These are phyloP conservation scores for Albugo candida DNA, from an alignment of 352 stramenopile genomes.

Conservation along the genomic window DNA sequence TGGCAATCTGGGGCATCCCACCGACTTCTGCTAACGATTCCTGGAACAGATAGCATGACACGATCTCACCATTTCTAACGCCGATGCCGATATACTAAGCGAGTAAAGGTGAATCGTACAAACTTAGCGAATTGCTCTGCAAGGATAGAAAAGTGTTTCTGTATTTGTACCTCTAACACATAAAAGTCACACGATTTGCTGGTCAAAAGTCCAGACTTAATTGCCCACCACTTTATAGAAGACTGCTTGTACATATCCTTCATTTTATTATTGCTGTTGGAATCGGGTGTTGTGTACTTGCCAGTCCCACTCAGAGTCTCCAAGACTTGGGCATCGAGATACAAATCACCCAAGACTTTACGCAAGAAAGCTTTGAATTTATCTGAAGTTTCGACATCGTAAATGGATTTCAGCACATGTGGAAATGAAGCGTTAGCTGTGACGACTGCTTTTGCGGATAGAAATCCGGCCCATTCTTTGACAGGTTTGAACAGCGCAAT, in stretches of 20 bases:
- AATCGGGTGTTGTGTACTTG: conserved; percentile 50
- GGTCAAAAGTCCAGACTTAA: conserved; percentile 57
- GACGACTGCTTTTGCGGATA: conserved; percentile 64
- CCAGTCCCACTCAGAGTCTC: conserved; percentile 66
- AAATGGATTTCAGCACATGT: conserved; percentile 68
- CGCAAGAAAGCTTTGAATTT: conserved; percentile 75
- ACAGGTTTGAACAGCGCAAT: conserved; percentile 68
- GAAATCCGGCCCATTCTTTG: conserved; percentile 74
- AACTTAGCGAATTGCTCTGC: conserved; percentile 1
- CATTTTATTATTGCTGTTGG: conserved; percentile 23
- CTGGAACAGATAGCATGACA: conserved; percentile 71
- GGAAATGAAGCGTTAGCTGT: conserved; percentile 56
- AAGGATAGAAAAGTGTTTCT: neutral
- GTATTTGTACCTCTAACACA: conserved; percentile 29
- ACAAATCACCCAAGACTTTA: conserved; percentile 61
- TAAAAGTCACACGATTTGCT: conserved; percentile 77
- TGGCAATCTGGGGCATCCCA: conserved; percentile 63
- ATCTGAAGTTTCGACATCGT: conserved; percentile 64
- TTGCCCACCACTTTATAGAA: conserved; percentile 77
- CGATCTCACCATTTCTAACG: conserved; percentile 46
- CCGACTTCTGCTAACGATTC: conserved; percentile 66
- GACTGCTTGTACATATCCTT: conserved; percentile 74
- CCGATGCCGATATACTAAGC: conserved; percentile 68
- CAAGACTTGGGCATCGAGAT: conserved; percentile 67
- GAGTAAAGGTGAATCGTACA: conserved; percentile 2